Evolutionary conservation across 2,329 filamentous ascomycete species (phyloP), one percentile per base, ranked within the genome.

Genomic region (Ophiocordyceps unilateralis): DNA sequence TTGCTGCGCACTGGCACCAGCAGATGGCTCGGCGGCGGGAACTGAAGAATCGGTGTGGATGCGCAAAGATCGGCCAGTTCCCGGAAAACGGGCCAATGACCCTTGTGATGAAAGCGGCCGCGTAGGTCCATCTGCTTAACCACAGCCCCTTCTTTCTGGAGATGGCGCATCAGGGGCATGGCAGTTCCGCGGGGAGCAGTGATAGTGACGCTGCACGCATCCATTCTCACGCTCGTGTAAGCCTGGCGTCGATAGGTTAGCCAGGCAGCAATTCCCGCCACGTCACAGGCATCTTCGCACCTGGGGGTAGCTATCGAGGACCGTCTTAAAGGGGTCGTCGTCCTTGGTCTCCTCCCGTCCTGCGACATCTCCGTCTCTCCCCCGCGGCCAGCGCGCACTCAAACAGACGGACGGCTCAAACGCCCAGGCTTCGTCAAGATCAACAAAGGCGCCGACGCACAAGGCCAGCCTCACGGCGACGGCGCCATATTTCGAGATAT

Each of bases 61-160:
- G 19, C 20, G 24, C 41, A 39, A 20, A 43, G 41, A 7, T 39
- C 15, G 11, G 20, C 17, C 15, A 43, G 24, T 23, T 17, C 22
- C 26, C 19, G 19, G 26, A 32, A 39, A 10, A 19, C n/a, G 10
- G 15, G 17, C 14, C 10, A 15, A 20, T 43, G 36, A 3, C 20
- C 37, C 20, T n/a, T 15, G 20, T 43, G 12, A 15, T 43, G 41
- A 10, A 39, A 39, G 19, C 37, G 36, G n/a, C 41, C 41, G 15
- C 28, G 41, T 3, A 43, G 23, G 12, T 39, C 41, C 23, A 43
- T 43, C 15, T 43, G 14, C 41, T 43, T 39, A 10, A 30, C 37
- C 20, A 14, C 20, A 9, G 37, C 24, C 2, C 41, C 41, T 2
- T 32, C n/a, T 9, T 39, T 15, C 9, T 39, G 14, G 26, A 39